Base-by-base conservation (phyloP, 306 rosid species). In the Dalbergia cultrata region DNA sequence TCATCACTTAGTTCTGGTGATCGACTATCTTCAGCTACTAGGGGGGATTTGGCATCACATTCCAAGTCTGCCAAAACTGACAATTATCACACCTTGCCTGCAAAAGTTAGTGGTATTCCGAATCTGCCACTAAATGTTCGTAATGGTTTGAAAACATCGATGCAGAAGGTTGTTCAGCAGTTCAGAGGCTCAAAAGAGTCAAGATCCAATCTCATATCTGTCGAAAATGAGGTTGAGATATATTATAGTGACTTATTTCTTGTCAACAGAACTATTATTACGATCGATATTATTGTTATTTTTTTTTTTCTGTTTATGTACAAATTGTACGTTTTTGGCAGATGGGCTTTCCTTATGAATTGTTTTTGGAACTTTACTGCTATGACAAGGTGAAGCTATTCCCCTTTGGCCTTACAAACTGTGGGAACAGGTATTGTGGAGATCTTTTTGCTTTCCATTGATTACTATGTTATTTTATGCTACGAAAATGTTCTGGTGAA, bases 331-430 rank as follows among this genome's bases (percentile, higher is more conserved):
- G 70, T 19, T 76, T 81, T 57, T 87, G 78, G 75, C 91, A 92
- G 97, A 63, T 83, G 75, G 82, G 82, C 65, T 90, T 92, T 81
- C 92, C 94, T 12, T 92, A 89, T 70, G 90, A 90, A 53, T 80
- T 87, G 63, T 92, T 90, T 50, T 69, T 59, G 80, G 87, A 90
- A 60, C 90, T 92, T 57, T 92, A 90, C 83, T 82, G 89, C 68
- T 65, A 68, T 81, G 85, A 92, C 85, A 87, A 82, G 86, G 80
- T 83, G 88, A 87, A 87, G 59, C 87, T 89, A 70, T 77, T 57
- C 52, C 94, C 94, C 52, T 92, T 92, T 80, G 97, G 97, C 81
- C 93, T 92, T 50, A 75, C 80, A 74, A 92, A 92, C 81, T 89
- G 91, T 79, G 97, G 97, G 63, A 92, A 92, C 89, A 92, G 94